phyloP scores from a whole-genome alignment of 108 stramenopile genomes.

The Stephanodiscus triporus region DNA sequence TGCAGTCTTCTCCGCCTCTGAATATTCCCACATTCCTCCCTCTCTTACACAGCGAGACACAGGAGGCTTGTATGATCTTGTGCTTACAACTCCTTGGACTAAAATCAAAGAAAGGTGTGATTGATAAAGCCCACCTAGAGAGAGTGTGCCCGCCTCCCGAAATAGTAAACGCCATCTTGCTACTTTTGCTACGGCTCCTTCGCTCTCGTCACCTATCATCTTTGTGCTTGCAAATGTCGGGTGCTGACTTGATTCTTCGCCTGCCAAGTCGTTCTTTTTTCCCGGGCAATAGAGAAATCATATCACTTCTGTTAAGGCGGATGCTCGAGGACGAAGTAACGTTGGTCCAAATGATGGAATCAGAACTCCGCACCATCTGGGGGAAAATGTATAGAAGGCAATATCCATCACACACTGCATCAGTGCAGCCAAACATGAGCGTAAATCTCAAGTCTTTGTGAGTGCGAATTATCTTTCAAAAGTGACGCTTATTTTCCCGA shows the following conservation, averaged over 20 bases:
- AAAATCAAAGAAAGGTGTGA: conserved; percentile 25
- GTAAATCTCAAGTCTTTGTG: not conserved
- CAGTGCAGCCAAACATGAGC: conserved; percentile 36
- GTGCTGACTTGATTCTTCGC: conserved; percentile 70
- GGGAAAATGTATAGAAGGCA: too few species aligned
- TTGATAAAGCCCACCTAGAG: conserved; percentile 27
- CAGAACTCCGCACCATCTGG: too few species aligned
- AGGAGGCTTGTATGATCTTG: conserved; percentile 60
- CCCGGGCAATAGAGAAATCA: conserved; percentile 67
- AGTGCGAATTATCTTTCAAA: too few species aligned
- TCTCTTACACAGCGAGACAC: conserved; percentile 51
- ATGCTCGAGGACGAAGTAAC: conserved; percentile 88
- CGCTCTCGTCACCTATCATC: conserved; percentile 65
- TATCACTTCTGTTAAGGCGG: conserved; percentile 77
- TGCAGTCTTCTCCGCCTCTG: conserved; percentile 27
- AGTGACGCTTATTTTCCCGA: too few species aligned
- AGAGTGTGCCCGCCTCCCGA: conserved; percentile 55
- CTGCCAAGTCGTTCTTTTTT: conserved; percentile 70
- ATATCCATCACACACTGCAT: conserved; percentile 32
- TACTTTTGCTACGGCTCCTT: conserved; percentile 78
- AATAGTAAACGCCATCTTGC: conserved; percentile 48
- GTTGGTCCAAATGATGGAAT: conserved; percentile 89
- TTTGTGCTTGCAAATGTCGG: conserved; percentile 71
- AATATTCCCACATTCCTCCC: conserved; percentile 70
- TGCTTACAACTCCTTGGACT: conserved; percentile 70